Base-by-base conservation (phyloP, 148 eudicot genomes). In the Heliamphora exappendiculata region DNA sequence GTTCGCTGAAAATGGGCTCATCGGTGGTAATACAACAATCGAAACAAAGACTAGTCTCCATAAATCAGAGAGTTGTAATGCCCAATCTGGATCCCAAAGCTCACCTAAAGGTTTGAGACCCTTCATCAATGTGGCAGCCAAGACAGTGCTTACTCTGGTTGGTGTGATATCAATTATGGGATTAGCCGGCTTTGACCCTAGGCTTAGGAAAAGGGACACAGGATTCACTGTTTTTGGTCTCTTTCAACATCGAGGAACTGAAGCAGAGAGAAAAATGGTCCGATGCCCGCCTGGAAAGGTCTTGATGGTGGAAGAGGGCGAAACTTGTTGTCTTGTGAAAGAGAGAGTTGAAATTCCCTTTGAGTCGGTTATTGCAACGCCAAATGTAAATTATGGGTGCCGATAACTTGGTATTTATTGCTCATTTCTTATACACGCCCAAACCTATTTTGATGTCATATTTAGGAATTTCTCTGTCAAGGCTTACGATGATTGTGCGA, bases 341-440 rank as follows among this genome's bases (percentile, higher is more conserved):
- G 95, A 90, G 78, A 89, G 98, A 81, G 95, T 92, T 75, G 96
- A 94, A 74, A 83, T 94, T 79, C 97, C 97, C 16, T 90, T 94
- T 75, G 83, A 81, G 49, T 79, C 83, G 0, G 85, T 84, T 44
- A 85, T 84, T 45, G 80, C 77, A 72, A 82, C 84, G 44, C 89
- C 96, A 9, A 87, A 92, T 88, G 95, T 92, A 65, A 91, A 82
- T 58, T 90, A 88, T 76, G 96, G 98, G 39, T 92, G 96, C 71
- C 96, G 97, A 72, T 94, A 67, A 87, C 29, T 16, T 62, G 70
- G 71, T 81, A 16, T 67, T 54, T 50, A 34, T 75, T 63, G 82
- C 84, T 73, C 62, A 78, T 81, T 73, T 80, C 69, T 58, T 58
- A 41, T 78, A 45, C 60, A 65, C 36, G 36, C 50, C 26, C 20